phyloP scores from a whole-genome alignment of 169 alveolate genomes.

The Eimeria falciformis region DNA sequence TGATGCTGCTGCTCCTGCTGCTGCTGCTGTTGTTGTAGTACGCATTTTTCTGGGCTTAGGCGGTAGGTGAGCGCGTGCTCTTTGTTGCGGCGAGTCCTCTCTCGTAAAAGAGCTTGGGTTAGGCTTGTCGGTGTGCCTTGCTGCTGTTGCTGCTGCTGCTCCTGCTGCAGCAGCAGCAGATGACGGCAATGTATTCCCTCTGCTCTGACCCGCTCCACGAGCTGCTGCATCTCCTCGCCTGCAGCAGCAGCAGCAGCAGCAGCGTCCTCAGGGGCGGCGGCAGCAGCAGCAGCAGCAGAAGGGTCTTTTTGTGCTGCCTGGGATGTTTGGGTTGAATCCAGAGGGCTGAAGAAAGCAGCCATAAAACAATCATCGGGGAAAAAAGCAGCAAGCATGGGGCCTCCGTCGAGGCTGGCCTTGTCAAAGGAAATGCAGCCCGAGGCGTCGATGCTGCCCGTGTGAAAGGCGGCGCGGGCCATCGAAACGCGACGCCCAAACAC shows the following conservation, averaged over 20 bases:
- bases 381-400: slow-evolving; percentile 1
- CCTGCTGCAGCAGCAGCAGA: not conserved
- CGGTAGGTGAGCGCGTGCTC: not conserved
- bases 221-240: slow-evolving; percentile 6
- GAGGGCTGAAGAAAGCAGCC: slow-evolving; percentile 56
- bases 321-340: not conserved
- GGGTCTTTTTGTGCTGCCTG: not conserved
- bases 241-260: slow-evolving; percentile 2
- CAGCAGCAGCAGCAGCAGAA: not conserved
- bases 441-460: not conserved
- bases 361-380: slow-evolving; percentile 62
- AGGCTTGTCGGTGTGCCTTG: too few relatives aligned
- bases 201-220: slow-evolving; percentile 3
- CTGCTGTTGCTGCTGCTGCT: not conserved
- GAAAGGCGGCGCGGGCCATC: slow-evolving; percentile 53
- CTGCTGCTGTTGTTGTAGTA: not conserved
- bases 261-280: slow-evolving; percentile 6
- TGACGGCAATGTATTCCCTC: slow-evolving; percentile 20
- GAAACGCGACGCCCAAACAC: slow-evolving; percentile 10
- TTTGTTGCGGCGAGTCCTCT: not conserved
- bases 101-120: too few relatives aligned
- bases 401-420: slow-evolving; percentile 58
- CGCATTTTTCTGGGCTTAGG: not conserved
- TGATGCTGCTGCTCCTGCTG: not conserved
- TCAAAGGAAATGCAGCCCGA: slow-evolving; percentile 29